Conservation (phyloP, 805 yeast species). For the Metschnikowia continentalis region DNA sequence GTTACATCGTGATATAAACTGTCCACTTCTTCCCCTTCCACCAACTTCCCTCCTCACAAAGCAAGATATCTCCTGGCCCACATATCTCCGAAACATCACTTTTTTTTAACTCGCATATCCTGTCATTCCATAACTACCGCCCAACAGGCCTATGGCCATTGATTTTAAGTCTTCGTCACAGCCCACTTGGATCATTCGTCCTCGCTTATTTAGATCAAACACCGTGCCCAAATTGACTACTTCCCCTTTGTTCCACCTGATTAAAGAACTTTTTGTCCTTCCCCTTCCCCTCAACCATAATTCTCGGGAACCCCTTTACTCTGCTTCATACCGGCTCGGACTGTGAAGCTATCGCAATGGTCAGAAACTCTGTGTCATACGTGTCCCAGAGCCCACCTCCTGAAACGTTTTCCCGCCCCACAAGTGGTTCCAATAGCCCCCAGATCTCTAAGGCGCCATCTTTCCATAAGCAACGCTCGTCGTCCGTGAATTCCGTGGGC, state of each 20-base stretch:
- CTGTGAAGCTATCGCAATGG: neutral
- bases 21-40: neutral
- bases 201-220: neutral
- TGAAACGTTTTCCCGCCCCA: neutral
- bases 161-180: neutral
- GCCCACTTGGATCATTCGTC: neutral
- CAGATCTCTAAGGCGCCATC: neutral
- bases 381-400: conserved; percentile 4
- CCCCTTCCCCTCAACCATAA: too few species aligned
- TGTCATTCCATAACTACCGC: neutral
- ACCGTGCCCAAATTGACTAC: too few species aligned
- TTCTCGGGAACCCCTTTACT: too few species aligned
- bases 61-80: neutral
- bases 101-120: neutral
- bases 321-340: neutral
- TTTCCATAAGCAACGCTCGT: conserved; percentile 26
- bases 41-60: neutral
- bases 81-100: neutral
- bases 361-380: neutral
- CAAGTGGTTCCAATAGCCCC: conserved; percentile 1
- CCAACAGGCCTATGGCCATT: neutral
- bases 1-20: neutral
- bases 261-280: too few species aligned
- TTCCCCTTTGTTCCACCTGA: too few species aligned
- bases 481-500: conserved; percentile 29